phyloP scores from a whole-genome alignment of 2,329 filamentous ascomycete species.

The Fusarium domesticum region DNA sequence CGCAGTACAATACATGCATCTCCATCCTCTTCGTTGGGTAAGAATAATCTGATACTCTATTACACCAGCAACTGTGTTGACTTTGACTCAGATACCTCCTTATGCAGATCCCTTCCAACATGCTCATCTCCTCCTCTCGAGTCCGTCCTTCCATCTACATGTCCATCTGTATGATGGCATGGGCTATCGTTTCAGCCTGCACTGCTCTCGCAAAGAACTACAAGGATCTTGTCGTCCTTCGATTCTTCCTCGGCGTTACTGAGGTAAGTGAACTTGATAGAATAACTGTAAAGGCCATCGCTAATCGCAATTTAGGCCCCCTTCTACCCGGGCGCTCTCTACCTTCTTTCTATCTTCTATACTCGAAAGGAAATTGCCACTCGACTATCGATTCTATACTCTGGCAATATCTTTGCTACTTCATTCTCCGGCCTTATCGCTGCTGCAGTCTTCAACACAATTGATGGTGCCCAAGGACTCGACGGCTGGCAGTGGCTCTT shows the following conservation, averaged over 20 bases:
- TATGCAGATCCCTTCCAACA: conserved; percentile 39
- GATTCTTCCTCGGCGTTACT: conserved; percentile 40
- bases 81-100: conserved; percentile 14
- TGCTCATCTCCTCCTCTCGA: conserved; percentile 36
- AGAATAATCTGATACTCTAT: background rate
- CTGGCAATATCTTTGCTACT: conserved; percentile 35
- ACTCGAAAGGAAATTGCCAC: conserved; percentile 45
- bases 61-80: too few species aligned
- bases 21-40: conserved; percentile 39
- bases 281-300: too few species aligned
- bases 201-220: conserved; percentile 43
- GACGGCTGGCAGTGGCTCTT: conserved; percentile 36
- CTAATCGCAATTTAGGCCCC: too few species aligned
- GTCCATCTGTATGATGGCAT: conserved; percentile 34
- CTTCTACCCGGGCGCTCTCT: conserved; percentile 34
- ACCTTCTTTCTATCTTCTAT: conserved; percentile 52
- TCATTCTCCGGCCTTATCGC: conserved; percentile 45
- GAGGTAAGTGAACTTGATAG: too few species aligned
- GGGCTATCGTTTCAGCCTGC: conserved; percentile 41
- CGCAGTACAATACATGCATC: conserved; percentile 34
- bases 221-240: conserved; percentile 39
- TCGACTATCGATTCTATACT: conserved; percentile 43
- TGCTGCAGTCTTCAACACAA: conserved; percentile 38
- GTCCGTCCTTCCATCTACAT: conserved; percentile 45
- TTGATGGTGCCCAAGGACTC: conserved; percentile 28